A percentile compares a stretch with the other conserved stretches of the same genome.
phyloP scores from a whole-genome alignment of 331 rosid genomes.

The Quercus phellos region DNA sequence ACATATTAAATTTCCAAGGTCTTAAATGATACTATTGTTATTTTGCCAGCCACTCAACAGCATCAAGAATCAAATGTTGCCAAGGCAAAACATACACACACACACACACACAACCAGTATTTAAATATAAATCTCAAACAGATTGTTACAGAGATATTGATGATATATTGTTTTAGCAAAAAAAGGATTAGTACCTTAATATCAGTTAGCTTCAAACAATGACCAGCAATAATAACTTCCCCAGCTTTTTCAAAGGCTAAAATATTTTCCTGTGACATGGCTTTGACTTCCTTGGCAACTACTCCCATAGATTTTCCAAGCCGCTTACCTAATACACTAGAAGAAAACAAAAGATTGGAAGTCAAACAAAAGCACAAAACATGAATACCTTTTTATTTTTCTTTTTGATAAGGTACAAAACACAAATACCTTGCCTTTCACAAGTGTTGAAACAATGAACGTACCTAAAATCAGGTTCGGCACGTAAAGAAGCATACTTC shows the following conservation, averaged over 20 bases:
- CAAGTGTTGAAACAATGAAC: conserved; percentile 11
- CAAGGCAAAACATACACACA: background rate
- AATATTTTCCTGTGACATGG: conserved; percentile 81
- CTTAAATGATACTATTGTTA: background rate
- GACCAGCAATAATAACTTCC: conserved; percentile 64
- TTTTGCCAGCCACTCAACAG: background rate
- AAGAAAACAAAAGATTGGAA: background rate
- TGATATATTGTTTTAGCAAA: background rate
- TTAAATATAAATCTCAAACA: background rate
- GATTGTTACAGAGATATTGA: background rate
- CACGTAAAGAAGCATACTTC: conserved; percentile 80
- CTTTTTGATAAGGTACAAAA: background rate
- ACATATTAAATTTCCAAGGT: background rate
- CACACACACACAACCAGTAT: background rate
- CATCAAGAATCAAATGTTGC: background rate
- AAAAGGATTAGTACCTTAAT: conserved; percentile 61
- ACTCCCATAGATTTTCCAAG: conserved; percentile 84
- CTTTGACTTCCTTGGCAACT: conserved; percentile 79
- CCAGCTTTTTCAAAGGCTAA: conserved; percentile 83
- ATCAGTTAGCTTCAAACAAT: conserved; percentile 71
- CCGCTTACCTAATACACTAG: conserved; percentile 77
- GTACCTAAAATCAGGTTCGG: conserved; percentile 95
- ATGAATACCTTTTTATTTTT: background rate
- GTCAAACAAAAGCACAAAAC: conserved; percentile 9
- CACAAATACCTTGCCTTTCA: background rate